These are phyloP conservation scores for Rhododendron simsii DNA, from an alignment of 148 eudicot genomes.

Conservation along the genomic window DNA sequence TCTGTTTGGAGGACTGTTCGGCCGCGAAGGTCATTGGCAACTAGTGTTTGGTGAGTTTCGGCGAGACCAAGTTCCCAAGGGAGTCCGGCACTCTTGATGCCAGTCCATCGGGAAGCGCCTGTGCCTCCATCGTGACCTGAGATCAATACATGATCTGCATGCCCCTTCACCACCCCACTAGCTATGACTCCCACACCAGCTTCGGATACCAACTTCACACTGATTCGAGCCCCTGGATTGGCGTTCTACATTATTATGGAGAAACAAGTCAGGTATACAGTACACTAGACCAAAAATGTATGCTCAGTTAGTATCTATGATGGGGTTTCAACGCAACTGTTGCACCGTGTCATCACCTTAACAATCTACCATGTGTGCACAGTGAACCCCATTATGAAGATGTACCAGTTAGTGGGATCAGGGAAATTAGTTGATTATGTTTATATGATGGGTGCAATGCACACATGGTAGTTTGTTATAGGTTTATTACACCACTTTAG, in stretches of 20 bases:
- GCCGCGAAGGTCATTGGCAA: slow-evolving; percentile 96
- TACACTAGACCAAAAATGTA: background rate
- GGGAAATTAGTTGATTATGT: background rate
- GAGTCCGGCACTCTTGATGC: slow-evolving; percentile 97
- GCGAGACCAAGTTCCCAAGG: slow-evolving; percentile 99
- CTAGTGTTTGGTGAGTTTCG: slow-evolving; percentile 97
- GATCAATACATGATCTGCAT: slow-evolving; percentile 92
- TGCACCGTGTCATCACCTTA: background rate
- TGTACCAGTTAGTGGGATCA: background rate
- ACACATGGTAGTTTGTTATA: background rate
- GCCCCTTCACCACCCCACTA: slow-evolving; percentile 95
- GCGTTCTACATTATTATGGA: slow-evolving; percentile 55
- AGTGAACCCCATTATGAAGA: background rate
- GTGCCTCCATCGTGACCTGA: slow-evolving; percentile 99
- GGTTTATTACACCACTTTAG: background rate
- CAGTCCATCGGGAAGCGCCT: slow-evolving; percentile 99
- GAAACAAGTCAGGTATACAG: background rate
- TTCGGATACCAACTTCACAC: slow-evolving; percentile 96
- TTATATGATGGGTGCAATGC: background rate
- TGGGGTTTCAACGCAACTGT: background rate
- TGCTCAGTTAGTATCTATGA: background rate
- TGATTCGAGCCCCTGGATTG: slow-evolving; percentile 89
- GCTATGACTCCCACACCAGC: slow-evolving; percentile 99
- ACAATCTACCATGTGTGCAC: background rate
- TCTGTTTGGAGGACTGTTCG: slow-evolving; percentile 90